Evolutionary conservation across 768 basidiomycete genomes (phyloP).

Genomic region (Dacryopinax spathularia): DNA sequence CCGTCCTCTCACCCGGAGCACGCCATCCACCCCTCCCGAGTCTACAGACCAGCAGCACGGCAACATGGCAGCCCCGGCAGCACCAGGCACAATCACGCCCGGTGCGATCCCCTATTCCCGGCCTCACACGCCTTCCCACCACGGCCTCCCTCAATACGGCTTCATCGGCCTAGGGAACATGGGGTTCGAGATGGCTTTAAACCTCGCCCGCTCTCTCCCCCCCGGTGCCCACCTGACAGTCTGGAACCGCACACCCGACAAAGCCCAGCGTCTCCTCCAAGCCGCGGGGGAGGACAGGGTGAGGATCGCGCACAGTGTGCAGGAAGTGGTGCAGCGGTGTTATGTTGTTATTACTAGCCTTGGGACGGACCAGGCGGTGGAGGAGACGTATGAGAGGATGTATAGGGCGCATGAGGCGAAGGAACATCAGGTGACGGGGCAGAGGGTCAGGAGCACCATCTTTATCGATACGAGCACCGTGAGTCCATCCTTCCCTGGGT

Average conservation of each 20-base stretch:
- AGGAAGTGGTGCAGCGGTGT: constrained; percentile 48
- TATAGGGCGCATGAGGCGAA: constrained; percentile 29
- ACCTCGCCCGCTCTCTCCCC: constrained; percentile 47
- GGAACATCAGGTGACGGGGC: constrained; percentile 25
- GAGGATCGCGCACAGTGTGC: constrained; percentile 40
- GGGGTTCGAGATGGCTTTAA: constrained; percentile 64
- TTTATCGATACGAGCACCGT: constrained; percentile 82
- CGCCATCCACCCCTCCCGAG: neutral
- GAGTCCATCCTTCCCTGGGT: constrained; percentile 18
- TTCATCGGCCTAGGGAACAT: constrained; percentile 46
- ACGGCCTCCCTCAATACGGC: constrained; percentile 30
- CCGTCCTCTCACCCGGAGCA: neutral
- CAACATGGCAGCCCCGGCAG: neutral
- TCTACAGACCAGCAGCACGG: neutral
- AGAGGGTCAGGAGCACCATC: constrained; percentile 40
- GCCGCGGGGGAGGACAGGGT: constrained; percentile 42
- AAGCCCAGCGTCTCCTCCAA: constrained; percentile 42
- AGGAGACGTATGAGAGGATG: constrained; percentile 46
- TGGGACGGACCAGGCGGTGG: constrained; percentile 55
- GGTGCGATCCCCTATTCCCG: constrained; percentile 39
- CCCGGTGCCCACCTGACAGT: constrained; percentile 38
- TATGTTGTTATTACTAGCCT: constrained; percentile 68
- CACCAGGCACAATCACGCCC: neutral
- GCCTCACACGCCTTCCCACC: constrained; percentile 36
- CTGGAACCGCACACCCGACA: constrained; percentile 59